phyloP scores from a whole-genome alignment of 257 asterid genomes.

The Rubia yunnanensis region DNA sequence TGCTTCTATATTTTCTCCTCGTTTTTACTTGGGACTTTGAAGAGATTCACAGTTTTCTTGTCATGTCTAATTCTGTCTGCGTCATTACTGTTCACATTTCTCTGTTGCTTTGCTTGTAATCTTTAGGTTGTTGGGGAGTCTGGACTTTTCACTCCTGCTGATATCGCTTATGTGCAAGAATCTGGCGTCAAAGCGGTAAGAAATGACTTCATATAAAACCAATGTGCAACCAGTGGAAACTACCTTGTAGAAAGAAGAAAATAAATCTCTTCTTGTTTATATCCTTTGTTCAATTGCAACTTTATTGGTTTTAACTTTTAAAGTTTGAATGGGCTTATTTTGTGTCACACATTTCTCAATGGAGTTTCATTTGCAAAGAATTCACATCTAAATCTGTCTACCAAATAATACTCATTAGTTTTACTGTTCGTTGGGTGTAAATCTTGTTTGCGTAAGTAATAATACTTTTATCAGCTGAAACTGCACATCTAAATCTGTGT shows the following conservation, averaged over 20 bases:
- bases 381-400: too few species aligned
- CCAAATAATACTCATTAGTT: too few species aligned
- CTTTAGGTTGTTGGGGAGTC: slow-evolving; percentile 86
- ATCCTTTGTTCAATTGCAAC: background rate
- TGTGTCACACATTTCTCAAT: background rate
- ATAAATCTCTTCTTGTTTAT: background rate
- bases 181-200: slow-evolving; percentile 83
- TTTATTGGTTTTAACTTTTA: background rate
- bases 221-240: background rate
- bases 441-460: background rate
- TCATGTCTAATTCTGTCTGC: background rate
- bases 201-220: background rate
- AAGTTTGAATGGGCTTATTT: background rate
- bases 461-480: too few species aligned
- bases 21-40: background rate
- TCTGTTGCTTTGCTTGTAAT: background rate
- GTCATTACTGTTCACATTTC: background rate
- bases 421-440: background rate
- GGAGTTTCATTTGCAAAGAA: background rate
- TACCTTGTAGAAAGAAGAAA: background rate
- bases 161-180: slow-evolving; percentile 78
- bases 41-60: background rate
- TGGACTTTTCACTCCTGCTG: slow-evolving; percentile 83
- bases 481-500: background rate
- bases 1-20: background rate